phyloP scores from a whole-genome alignment of 164 flowering plant genomes.

The Dillenia turbinata region DNA sequence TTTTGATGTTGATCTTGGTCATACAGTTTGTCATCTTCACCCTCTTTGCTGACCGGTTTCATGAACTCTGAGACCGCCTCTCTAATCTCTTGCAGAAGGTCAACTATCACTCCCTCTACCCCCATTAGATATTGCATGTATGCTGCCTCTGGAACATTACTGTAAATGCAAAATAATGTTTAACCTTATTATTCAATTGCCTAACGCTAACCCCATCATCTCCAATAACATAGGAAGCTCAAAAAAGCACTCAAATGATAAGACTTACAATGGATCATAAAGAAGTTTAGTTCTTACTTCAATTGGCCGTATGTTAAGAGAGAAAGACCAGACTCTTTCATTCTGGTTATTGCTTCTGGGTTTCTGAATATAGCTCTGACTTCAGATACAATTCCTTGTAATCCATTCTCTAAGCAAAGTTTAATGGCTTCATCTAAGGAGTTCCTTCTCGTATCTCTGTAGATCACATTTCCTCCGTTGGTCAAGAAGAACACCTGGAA shows the following conservation, averaged over 20 bases:
- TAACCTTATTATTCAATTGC: too few relatives aligned
- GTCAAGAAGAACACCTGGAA: constrained; percentile 82
- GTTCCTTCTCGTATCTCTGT: constrained; percentile 74
- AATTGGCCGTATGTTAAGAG: constrained; percentile 80
- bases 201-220: too few relatives aligned
- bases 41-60: too few relatives aligned
- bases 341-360: constrained; percentile 62
- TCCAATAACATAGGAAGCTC: not conserved
- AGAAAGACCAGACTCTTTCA: constrained; percentile 69
- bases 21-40: constrained; percentile 12
- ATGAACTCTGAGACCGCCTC: constrained; percentile 34
- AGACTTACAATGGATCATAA: not conserved
- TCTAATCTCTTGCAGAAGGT: constrained; percentile 70
- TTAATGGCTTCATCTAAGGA: constrained; percentile 83
- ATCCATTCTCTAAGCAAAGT: constrained; percentile 56
- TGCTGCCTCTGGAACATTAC: constrained; percentile 88
- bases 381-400: constrained; percentile 90
- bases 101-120: constrained; percentile 89
- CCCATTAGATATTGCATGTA: constrained; percentile 95
- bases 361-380: constrained; percentile 66
- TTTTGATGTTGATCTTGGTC: constrained; percentile 6
- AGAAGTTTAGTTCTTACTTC: constrained; percentile 38
- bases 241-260: not conserved
- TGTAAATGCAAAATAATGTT: constrained; percentile 17
- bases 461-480: constrained; percentile 73